phyloP scores from a whole-genome alignment of 352 stramenopile species.

The Globisporangium spiculum region DNA sequence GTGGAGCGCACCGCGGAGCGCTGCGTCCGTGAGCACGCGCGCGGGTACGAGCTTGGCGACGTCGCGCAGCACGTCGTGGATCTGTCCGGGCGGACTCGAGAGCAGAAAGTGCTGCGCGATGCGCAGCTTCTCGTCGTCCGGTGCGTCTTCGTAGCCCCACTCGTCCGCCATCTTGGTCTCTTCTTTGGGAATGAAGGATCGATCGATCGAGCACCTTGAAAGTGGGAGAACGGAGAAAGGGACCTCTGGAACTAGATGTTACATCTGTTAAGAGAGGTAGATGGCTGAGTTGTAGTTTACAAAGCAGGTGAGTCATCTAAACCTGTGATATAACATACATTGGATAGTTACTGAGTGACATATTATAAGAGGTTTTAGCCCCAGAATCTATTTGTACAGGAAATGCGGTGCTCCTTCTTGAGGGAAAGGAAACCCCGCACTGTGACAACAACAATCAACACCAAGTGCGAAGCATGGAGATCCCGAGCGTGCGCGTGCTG shows the following conservation, averaged over 20 bases:
- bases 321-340: neutral
- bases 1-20: slow-evolving; percentile 67
- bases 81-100: slow-evolving; percentile 86
- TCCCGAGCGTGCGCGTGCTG: slow-evolving; percentile 66
- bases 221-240: neutral
- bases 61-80: slow-evolving; percentile 85
- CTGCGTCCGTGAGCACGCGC: slow-evolving; percentile 64
- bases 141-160: slow-evolving; percentile 63
- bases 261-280: neutral
- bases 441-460: neutral
- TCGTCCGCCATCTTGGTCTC: slow-evolving; percentile 57
- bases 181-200: neutral
- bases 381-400: neutral
- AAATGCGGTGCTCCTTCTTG: no score
- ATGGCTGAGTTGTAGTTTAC: neutral
- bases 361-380: neutral
- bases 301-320: neutral
- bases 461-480: slow-evolving; percentile 47
- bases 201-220: neutral
- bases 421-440: neutral
- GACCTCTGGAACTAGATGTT: neutral
- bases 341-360: neutral
- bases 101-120: slow-evolving; percentile 89
- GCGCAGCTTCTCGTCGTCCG: slow-evolving; percentile 87
- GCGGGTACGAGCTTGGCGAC: slow-evolving; percentile 79